phyloP scores from a whole-genome alignment of 345 rosid genomes.

The Boechera stricta region DNA sequence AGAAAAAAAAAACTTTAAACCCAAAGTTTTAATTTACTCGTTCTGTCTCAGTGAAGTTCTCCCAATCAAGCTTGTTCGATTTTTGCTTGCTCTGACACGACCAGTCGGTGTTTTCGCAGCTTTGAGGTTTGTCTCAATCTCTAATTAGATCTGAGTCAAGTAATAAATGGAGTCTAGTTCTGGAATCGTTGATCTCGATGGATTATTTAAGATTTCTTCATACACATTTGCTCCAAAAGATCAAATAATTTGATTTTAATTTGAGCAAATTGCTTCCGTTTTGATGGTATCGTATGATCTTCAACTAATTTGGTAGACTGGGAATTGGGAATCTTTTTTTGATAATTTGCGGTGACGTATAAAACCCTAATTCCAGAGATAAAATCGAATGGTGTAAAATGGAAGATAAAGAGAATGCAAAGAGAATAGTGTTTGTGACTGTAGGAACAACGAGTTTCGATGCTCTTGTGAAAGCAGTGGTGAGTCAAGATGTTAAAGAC shows the following conservation, averaged over 20 bases:
- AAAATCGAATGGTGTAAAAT: conserved; percentile 25
- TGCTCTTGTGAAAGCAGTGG: conserved; percentile 69
- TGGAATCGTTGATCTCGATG: background rate
- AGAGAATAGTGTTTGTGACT: conserved; percentile 75
- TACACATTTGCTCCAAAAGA: background rate
- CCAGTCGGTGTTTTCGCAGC: conserved; percentile 16
- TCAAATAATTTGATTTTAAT: background rate
- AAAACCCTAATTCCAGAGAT: background rate
- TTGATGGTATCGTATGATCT: background rate
- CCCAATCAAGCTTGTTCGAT: conserved; percentile 7
- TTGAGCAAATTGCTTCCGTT: background rate
- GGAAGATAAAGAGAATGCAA: conserved; percentile 45
- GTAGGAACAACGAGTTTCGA: conserved; percentile 94
- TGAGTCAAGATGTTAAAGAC: conserved; percentile 58
- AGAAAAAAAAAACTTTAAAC: no score
- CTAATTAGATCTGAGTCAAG: background rate
- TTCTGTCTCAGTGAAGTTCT: no score
- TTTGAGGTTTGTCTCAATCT: conserved; percentile 37
- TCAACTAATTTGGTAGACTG: background rate
- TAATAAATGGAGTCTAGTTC: background rate
- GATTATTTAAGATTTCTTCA: conserved; percentile 2
- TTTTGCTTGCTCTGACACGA: conserved; percentile 6
- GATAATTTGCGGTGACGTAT: background rate
- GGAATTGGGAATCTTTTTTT: background rate
- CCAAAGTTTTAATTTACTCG: no score